Base-by-base conservation (phyloP, 2,329 filamentous ascomycete species). In the Fusarium gaditjirri region DNA sequence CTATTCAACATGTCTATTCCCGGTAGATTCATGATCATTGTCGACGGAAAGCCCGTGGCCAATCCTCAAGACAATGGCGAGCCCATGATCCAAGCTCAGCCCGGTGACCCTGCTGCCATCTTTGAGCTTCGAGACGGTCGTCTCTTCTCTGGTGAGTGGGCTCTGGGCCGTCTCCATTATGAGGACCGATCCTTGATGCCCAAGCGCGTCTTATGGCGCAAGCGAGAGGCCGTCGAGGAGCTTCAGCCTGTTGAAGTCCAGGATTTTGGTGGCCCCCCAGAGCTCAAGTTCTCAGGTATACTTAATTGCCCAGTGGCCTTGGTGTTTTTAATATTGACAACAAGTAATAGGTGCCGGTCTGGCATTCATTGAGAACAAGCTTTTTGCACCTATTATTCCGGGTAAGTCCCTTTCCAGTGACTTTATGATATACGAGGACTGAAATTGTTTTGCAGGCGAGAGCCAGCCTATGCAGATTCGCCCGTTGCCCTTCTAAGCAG, bases 271-370 rank as follows among this genome's bases (percentile, higher is more conserved):
- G 9, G 17, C 4, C 43, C 52, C 7, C 27, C 11, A 2, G 29
- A 61, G 27, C n/a, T 72, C 11, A 70, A 16, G 0, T 58, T 72
- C 5, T 23, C 13, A n/a, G 69, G 70, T 72, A 46, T 13, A n/a
- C 2, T 10, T 3, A 4, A 16, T 31, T 6, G n/a, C 3, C 3
- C 2, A 8, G 4, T 7, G 6, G 1, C 25, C 3, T 16, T 2
- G 6, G 7, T 8, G 7, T 1, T 1, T 21, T 2, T 29, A 11
- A 36, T 12, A 3, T 42, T 67, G 4, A 67, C 8, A 19, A 5
- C 1, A 11, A 4, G 36, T 11, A 12, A 39, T 9, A 67, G 61
- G 27, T 7, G 14, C n/a, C 2, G 38, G 23, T 8, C n/a, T 66
- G 29, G 62, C 29, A 8, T 50, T 47, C 3, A 2, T 53, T 0